Base-by-base conservation (phyloP, 1,139 yeast species). In the Yamadazyma conglobata region DNA sequence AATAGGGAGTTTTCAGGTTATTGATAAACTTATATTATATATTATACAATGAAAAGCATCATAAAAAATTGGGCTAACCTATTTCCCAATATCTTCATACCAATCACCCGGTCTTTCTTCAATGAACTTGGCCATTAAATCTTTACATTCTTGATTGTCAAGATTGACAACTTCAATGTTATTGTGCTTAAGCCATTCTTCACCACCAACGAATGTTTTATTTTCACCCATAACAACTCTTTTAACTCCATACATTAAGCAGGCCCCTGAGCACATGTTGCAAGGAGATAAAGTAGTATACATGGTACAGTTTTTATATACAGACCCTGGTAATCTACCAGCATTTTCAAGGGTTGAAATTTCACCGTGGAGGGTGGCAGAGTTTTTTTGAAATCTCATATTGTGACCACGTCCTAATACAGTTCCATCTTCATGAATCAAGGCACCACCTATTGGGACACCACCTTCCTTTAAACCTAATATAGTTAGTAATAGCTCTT, bases 201-300 rank as follows among this genome's bases (percentile, higher is more conserved):
- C 96, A 5, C 73, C 80, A 10, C 96, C 96, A 24, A 70, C 44
- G 47, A 83, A 89, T 15, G 82, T 88, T 31, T 60, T 74, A 56
- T 87, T 87, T 56, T 89, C 97, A 13, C 96, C 96, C 57, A 87
- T 51, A 0, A 89, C 96, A 21, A 87, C 83, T 42, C 96, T 69
- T 45, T 79, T 78, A 43, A 89, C 71, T 21, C 95, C 95, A 58
- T 88, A 89, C 69, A 89, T 67, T 33, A 89, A 52, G 44, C 93
- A 85, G 10, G 96, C 95, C 12, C 97, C 97, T 6, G 94, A 76
- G 52, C 97, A 89, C 96, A 89, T 89, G 44, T 79, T 70, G 56
- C 97, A 89, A 3, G 97, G 96, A 5, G 95, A 84, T 43, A 89
- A 65, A 0, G 96, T 85, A 25, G 96, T 87, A 60, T 88, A 89